A percentile compares a stretch with the other conserved stretches of the same genome.
Evolutionary conservation across 1,139 yeast species (phyloP).

Genomic region (Candida tropicalis): DNA sequence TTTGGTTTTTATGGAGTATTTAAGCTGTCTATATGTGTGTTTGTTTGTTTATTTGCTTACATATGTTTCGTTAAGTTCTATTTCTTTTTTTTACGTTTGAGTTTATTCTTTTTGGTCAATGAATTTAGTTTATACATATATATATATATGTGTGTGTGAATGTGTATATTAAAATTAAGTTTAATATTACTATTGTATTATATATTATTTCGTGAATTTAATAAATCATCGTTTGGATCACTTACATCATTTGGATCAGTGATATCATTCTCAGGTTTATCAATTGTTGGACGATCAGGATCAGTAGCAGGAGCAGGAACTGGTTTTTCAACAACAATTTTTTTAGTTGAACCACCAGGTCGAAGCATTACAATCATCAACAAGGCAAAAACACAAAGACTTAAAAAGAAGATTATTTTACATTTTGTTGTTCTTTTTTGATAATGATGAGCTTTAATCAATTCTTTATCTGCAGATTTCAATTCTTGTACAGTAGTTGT

Average conservation of each 20-base stretch:
- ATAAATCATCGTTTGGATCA: constrained; percentile 54
- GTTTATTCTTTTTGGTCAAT: not conserved
- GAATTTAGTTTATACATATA: too few species aligned
- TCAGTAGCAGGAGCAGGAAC: constrained; percentile 5
- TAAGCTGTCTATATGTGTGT: too few species aligned
- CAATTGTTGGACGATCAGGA: constrained; percentile 12
- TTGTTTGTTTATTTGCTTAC: not conserved
- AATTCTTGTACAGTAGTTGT: constrained; percentile 77
- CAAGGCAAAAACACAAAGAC: constrained; percentile 70
- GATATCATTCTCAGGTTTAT: constrained; percentile 10
- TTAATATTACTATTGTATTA: constrained; percentile 2
- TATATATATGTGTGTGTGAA: too few species aligned
- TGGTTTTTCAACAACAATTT: constrained; percentile 28
- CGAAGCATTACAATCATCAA: constrained; percentile 71
- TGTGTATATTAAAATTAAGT: too few species aligned
- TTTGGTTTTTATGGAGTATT: too few species aligned
- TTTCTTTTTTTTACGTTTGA: not conserved
- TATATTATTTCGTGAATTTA: not conserved
- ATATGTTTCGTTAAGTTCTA: too few species aligned
- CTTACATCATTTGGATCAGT: constrained; percentile 7
- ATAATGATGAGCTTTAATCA: constrained; percentile 73
- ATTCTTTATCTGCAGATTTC: constrained; percentile 75
- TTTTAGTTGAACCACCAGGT: constrained; percentile 44
- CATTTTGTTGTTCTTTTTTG: constrained; percentile 92
- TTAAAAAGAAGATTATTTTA: constrained; percentile 74